Evolutionary conservation across 768 basidiomycete genomes (phyloP).

Genomic region (Porpolomopsis calyptriformis): DNA sequence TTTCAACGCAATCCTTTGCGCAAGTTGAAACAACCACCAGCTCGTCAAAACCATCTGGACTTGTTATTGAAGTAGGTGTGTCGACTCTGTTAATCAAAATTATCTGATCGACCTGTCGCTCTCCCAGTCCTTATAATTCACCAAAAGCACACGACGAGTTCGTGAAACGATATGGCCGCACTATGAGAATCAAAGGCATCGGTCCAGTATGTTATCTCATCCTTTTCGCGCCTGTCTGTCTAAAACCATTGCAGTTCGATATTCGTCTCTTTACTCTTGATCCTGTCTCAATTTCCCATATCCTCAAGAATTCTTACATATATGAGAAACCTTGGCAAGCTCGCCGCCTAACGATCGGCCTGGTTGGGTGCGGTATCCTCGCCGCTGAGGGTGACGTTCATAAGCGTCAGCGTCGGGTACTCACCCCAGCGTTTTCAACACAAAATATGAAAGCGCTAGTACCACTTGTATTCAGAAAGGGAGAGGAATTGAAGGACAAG

Average conservation of each 20-base stretch:
- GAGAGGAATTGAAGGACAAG: constrained; percentile 45
- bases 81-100: not conserved
- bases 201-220: constrained; percentile 47
- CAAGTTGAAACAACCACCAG: constrained; percentile 51
- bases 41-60: constrained; percentile 39
- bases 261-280: constrained; percentile 74
- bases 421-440: constrained; percentile 69
- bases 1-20: constrained; percentile 37
- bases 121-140: constrained; percentile 41
- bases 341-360: constrained; percentile 56
- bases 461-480: constrained; percentile 64
- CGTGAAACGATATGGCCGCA: constrained; percentile 53
- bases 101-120: too few species aligned
- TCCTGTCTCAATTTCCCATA: constrained; percentile 60
- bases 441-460: constrained; percentile 65
- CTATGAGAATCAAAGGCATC: constrained; percentile 56
- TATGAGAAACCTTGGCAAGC: constrained; percentile 84
- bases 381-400: constrained; percentile 70
- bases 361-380: constrained; percentile 79
- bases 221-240: not conserved
- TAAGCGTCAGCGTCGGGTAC: constrained; percentile 69
- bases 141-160: constrained; percentile 42
- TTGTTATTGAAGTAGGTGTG: constrained; percentile 46
- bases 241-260: constrained; percentile 45
- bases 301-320: constrained; percentile 58